phyloP scores from a whole-genome alignment of 345 rosid genomes.

The Euclidium syriacum region DNA sequence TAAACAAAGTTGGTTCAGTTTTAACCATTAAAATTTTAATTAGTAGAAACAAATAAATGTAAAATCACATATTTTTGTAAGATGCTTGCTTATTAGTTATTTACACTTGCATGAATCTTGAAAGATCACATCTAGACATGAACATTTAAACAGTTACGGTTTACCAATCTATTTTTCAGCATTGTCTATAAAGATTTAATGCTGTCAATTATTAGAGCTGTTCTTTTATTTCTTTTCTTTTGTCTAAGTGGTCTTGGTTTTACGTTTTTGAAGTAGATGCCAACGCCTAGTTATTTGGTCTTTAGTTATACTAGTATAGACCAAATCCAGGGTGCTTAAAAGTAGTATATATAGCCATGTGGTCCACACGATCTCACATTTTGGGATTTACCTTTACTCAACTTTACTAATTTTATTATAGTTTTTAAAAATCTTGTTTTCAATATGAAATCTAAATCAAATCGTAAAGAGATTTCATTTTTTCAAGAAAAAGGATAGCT shows the following conservation, averaged over 20 bases:
- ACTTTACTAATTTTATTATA: conserved; percentile 3
- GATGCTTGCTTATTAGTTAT: conserved; percentile 7
- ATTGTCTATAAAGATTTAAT: conserved; percentile 1
- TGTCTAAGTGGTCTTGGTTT: neutral
- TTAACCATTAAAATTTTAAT: too few relatives aligned
- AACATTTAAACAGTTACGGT: neutral
- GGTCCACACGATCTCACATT: conserved; percentile 29
- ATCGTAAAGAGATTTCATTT: conserved; percentile 15
- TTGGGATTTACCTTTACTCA: conserved; percentile 23
- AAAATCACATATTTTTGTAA: conserved; percentile 8
- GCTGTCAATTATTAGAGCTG: conserved; percentile 7
- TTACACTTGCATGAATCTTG: conserved; percentile 11
- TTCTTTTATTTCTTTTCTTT: conserved; percentile 2
- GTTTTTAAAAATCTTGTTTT: conserved; percentile 9
- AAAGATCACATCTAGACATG: neutral
- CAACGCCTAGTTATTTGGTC: conserved; percentile 19
- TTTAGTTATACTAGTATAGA: conserved; percentile 24
- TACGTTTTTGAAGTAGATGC: conserved; percentile 2
- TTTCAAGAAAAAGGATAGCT: neutral
- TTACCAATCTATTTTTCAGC: neutral
- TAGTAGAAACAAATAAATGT: neutral
- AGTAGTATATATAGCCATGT: conserved; percentile 10
- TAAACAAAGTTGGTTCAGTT: too few relatives aligned
- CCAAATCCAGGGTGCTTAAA: conserved; percentile 33
- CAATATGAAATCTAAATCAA: conserved; percentile 23